phyloP scores from a whole-genome alignment of 1,284 basidiomycete species.

The Melampsora americana region DNA sequence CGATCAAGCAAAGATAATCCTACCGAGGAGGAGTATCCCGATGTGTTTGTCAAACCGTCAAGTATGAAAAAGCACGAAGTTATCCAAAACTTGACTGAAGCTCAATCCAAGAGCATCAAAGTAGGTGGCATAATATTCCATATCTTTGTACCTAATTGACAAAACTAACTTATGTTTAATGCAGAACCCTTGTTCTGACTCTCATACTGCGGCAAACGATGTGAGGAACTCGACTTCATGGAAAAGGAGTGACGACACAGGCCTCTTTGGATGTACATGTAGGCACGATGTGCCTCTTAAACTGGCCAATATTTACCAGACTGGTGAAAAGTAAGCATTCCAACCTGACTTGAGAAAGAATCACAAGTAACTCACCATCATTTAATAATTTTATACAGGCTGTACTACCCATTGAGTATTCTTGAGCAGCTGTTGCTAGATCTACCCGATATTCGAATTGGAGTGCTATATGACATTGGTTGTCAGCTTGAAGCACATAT shows the following conservation, averaged over 20 bases:
- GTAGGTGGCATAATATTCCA: neutral
- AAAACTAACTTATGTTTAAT: neutral
- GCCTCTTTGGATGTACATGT: slow-evolving; percentile 6
- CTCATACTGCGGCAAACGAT: slow-evolving; percentile 14
- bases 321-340: slow-evolving; percentile 8
- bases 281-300: neutral
- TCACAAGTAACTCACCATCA: neutral
- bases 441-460: neutral
- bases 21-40: slow-evolving; percentile 8
- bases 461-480: slow-evolving; percentile 13
- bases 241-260: neutral
- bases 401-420: slow-evolving; percentile 10
- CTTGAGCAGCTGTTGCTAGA: neutral
- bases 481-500: slow-evolving; percentile 22
- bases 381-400: neutral
- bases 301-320: slow-evolving; percentile 13
- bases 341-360: too few relatives aligned
- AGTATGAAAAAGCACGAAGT: neutral
- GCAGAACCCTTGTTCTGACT: slow-evolving; percentile 5
- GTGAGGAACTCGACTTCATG: neutral
- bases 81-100: neutral
- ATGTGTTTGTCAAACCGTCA: slow-evolving; percentile 2
- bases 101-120: neutral
- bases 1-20: slow-evolving; percentile 21
- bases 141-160: neutral